These are phyloP conservation scores for Globisporangium middletonii DNA, from an alignment of 352 stramenopile species.

Conservation along the genomic window DNA sequence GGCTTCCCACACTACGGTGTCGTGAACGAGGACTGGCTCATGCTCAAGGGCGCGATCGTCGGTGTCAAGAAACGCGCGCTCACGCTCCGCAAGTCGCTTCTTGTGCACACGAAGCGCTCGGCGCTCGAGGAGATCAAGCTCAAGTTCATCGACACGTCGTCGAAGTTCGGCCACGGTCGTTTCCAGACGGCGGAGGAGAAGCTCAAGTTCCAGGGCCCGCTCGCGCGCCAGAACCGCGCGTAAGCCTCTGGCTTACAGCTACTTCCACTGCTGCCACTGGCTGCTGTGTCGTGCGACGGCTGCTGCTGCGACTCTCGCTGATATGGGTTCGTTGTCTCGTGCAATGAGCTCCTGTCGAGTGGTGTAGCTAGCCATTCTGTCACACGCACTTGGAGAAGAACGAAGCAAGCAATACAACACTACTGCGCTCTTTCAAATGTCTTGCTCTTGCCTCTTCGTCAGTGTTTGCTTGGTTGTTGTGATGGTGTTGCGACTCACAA, in stretches of 20 bases:
- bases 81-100: conserved; percentile 98
- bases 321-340: too few species aligned
- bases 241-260: conserved; percentile 30
- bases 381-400: conserved; percentile 7
- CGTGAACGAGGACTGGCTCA: conserved; percentile 99
- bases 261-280: conserved; percentile 1
- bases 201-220: conserved; percentile 97
- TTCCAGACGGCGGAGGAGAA: conserved; percentile 99
- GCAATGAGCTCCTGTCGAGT: background rate
- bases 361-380: background rate
- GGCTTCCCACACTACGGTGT: conserved; percentile 99
- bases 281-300: conserved; percentile 10
- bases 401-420: conserved; percentile 9
- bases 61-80: conserved; percentile 99
- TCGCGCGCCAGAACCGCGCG: conserved; percentile 89
- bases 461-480: background rate
- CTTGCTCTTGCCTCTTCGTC: background rate
- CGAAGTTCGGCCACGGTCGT: conserved; percentile 99
- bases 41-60: conserved; percentile 98
- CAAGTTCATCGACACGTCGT: conserved; percentile 96
- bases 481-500: too few species aligned
- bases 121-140: conserved; percentile 96
- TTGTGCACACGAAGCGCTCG: conserved; percentile 96
- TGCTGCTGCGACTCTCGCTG: background rate
- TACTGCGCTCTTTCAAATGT: conserved; percentile 12